A percentile compares a stretch with the other conserved stretches of the same genome.
phyloP scores from a whole-genome alignment of 768 basidiomycete species.

The Suillus discolor region DNA sequence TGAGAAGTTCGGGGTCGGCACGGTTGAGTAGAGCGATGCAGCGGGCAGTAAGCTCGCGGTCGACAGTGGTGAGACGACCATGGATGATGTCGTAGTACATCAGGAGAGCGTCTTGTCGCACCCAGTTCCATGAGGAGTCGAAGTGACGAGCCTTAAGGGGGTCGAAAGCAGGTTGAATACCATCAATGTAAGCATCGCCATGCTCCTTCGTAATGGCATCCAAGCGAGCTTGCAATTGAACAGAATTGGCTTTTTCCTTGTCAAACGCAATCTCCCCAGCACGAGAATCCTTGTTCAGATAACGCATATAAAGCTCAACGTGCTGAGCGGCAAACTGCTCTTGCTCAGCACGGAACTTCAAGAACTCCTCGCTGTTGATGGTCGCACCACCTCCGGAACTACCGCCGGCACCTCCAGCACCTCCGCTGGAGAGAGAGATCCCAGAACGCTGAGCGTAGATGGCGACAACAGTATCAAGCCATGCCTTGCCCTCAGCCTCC shows the following conservation, averaged over 20 bases:
- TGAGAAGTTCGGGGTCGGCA: conserved; percentile 88
- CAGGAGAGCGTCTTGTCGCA: conserved; percentile 90
- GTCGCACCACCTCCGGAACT: conserved; percentile 73
- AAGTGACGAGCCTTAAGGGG: conserved; percentile 96
- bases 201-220: conserved; percentile 92
- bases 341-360: conserved; percentile 94
- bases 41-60: conserved; percentile 94
- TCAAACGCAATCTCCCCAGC: conserved; percentile 91
- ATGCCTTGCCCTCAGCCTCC: conserved; percentile 90
- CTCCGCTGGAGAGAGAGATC: conserved; percentile 75
- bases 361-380: conserved; percentile 98
- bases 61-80: conserved; percentile 90
- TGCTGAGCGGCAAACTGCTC: conserved; percentile 91
- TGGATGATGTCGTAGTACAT: conserved; percentile 99
- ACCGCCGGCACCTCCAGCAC: conserved; percentile 60
- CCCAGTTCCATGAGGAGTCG: conserved; percentile 99
- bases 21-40: conserved; percentile 98
- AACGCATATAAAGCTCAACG: conserved; percentile 95
- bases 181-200: conserved; percentile 90
- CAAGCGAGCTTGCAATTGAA: conserved; percentile 78
- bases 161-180: conserved; percentile 94
- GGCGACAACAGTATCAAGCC: conserved; percentile 85
- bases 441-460: conserved; percentile 89
- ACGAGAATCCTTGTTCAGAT: conserved; percentile 91
- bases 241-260: conserved; percentile 74